A percentile compares a stretch with the other conserved stretches of the same genome.
Conservation (phyloP, 805 yeast species). For the Kazachstania africana region DNA sequence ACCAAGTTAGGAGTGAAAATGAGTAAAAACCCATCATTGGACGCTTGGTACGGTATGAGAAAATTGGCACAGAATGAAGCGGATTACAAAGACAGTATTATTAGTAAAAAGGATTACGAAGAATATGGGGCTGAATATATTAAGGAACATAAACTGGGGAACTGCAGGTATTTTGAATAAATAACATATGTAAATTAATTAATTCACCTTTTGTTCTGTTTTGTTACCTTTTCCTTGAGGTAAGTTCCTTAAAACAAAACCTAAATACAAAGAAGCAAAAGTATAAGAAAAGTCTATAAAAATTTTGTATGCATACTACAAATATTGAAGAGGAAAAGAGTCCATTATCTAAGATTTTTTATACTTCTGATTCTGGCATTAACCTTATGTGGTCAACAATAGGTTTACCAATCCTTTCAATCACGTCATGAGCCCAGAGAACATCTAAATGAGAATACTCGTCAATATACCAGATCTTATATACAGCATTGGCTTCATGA, state of each 20-base stretch:
- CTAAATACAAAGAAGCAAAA: too few relatives aligned
- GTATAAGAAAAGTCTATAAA: too few relatives aligned
- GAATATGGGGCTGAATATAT: constrained; percentile 87
- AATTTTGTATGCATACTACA: too few relatives aligned
- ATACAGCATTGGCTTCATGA: constrained; percentile 35
- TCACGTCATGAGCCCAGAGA: constrained; percentile 78
- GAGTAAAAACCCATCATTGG: constrained; percentile 60
- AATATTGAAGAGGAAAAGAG: too few relatives aligned
- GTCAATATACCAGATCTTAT: constrained; percentile 31
- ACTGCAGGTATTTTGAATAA: constrained; percentile 25
- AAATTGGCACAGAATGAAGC: constrained; percentile 50
- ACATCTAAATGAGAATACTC: constrained; percentile 83
- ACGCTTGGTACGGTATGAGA: constrained; percentile 93
- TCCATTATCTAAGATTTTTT: too few relatives aligned
- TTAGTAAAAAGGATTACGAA: constrained; percentile 64
- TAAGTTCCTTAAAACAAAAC: too few relatives aligned
- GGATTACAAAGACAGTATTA: constrained; percentile 32
- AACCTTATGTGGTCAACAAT: constrained; percentile 28
- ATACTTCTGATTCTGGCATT: too few relatives aligned
- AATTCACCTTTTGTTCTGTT: too few relatives aligned
- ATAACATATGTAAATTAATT: too few relatives aligned
- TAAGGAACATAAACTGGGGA: constrained; percentile 76
- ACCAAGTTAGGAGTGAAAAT: constrained; percentile 46
- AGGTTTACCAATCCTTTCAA: constrained; percentile 49
- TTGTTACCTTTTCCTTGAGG: too few relatives aligned